Percentiles rank a stretch among this genome's conserved stretches.
Conservation (phyloP, 2,329 filamentous ascomycete species). For the Aspergillus pseudoviridinutans region DNA sequence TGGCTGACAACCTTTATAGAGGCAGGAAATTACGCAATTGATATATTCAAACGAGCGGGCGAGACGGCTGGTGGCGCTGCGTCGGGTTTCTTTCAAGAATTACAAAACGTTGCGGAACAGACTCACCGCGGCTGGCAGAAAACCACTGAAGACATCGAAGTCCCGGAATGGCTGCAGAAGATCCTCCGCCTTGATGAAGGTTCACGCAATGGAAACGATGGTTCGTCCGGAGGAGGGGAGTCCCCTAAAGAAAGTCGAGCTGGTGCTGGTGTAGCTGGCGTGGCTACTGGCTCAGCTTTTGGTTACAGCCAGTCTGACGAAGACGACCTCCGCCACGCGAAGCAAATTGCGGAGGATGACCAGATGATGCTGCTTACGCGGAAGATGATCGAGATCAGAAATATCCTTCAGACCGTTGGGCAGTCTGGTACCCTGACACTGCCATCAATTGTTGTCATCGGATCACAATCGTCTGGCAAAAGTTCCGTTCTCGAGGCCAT, state of each 20-base stretch:
- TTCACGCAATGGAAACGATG: conserved; percentile 49
- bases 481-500: conserved; percentile 96
- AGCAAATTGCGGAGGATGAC: conserved; percentile 76
- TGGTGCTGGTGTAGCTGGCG: conserved; percentile 58
- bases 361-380: conserved; percentile 99
- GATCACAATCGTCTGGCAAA: conserved; percentile 96
- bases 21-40: conserved; percentile 72
- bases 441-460: conserved; percentile 98
- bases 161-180: conserved; percentile 75
- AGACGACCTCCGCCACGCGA: conserved; percentile 57
- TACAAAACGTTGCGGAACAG: conserved; percentile 72
- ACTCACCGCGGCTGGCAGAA: conserved; percentile 76
- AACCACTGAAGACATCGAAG: conserved; percentile 71
- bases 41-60: conserved; percentile 68
- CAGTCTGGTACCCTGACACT: conserved; percentile 85
- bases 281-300: conserved; percentile 71
- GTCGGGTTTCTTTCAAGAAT: conserved; percentile 64
- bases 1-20: conserved; percentile 42
- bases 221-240: conserved; percentile 41
- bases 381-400: conserved; percentile 99
- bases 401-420: conserved; percentile 83
- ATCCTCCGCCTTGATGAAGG: conserved; percentile 62
- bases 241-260: conserved; percentile 54
- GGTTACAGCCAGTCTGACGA: conserved; percentile 66
- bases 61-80: conserved; percentile 69